These are phyloP conservation scores for Scolecobasidium constrictum DNA, from an alignment of 2,329 filamentous ascomycete species.

Conservation along the genomic window DNA sequence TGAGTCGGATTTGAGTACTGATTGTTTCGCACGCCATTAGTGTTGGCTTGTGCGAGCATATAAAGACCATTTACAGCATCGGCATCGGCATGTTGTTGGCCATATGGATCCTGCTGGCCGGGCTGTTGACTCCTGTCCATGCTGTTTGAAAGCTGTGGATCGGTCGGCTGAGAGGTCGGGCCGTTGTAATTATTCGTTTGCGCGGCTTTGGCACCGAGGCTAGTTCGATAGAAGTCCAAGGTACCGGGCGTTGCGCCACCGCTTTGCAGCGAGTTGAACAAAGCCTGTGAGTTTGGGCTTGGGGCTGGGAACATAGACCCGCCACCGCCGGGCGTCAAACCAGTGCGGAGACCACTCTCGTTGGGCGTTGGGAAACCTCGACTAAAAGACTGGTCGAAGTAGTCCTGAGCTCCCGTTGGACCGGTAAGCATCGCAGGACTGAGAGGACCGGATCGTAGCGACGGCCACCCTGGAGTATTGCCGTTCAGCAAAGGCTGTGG, in stretches of 20 bases:
- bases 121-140: slow-evolving; percentile 45
- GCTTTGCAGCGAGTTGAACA: slow-evolving; percentile 69
- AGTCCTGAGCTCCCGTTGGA: slow-evolving; percentile 60
- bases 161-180: slow-evolving; percentile 32
- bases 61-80: slow-evolving; percentile 92
- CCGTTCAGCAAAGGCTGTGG: slow-evolving; percentile 72
- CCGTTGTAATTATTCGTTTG: slow-evolving; percentile 25
- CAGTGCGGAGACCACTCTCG: slow-evolving; percentile 86
- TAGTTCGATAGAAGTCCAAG: slow-evolving; percentile 88
- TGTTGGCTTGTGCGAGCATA: slow-evolving; percentile 68
- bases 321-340: slow-evolving; percentile 85
- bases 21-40: slow-evolving; percentile 38
- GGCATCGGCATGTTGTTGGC: slow-evolving; percentile 61
- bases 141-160: slow-evolving; percentile 29
- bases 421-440: slow-evolving; percentile 97
- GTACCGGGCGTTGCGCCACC: slow-evolving; percentile 82
- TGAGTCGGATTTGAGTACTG: slow-evolving; percentile 42
- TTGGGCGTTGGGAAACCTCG: slow-evolving; percentile 89
- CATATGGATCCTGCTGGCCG: slow-evolving; percentile 53
- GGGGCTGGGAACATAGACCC: slow-evolving; percentile 95
- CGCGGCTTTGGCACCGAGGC: slow-evolving; percentile 65
- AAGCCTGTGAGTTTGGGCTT: slow-evolving; percentile 73
- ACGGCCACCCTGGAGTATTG: slow-evolving; percentile 70
- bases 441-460: slow-evolving; percentile 79
- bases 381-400: slow-evolving; percentile 74